Base-by-base conservation (phyloP, 2,329 filamentous ascomycete genomes). In the Scedosporium boydii region DNA sequence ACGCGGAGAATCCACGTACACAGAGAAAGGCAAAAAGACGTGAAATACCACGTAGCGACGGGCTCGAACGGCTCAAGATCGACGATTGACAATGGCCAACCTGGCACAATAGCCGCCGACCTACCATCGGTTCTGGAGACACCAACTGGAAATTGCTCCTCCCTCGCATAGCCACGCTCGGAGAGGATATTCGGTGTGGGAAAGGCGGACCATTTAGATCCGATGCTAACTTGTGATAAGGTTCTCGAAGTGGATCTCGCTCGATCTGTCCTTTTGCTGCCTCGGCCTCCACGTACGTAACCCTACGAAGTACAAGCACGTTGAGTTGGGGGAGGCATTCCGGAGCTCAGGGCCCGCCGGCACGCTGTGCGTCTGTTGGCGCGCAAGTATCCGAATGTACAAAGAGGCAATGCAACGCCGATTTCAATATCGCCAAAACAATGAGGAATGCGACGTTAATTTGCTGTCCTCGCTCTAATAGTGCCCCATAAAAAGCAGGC, bases 291-390 rank as follows among this genome's bases (percentile, higher is more conserved):
- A 38, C 34, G 34, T 38, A 38, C 34, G 34, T 38, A 38, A 38
- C 34, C 34, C 34, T 38, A 12, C 34, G 29, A 34, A 34, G 29
- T 34, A 34, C 34, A 38, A 38, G 34, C 9, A 34, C 48, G 48
- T 26, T 7, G 21, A 26, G n/a, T 27, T 55, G 18, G 51, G 29
- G 29, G 23, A 27, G 51, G 21, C 12, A 55, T 27, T 55, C 51
- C 51, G 51, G 51, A 55, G 51, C 51, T 55, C 51, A 55, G 51
- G 51, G 51, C 51, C 51, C 51, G 51, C 51, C 51, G 51, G 51
- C 51, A 55, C 51, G 51, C 51, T 2, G 18, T 55, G 51, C 12
- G 51, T 55, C 23, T 29, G 51, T 55, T 55, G 51, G 51, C 51
- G 51, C 51, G 51, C 51, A 55, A 55, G 51, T 26, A 55, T 18